phyloP scores from a whole-genome alignment of 768 basidiomycete genomes.

The Boletus vermiculosoides region DNA sequence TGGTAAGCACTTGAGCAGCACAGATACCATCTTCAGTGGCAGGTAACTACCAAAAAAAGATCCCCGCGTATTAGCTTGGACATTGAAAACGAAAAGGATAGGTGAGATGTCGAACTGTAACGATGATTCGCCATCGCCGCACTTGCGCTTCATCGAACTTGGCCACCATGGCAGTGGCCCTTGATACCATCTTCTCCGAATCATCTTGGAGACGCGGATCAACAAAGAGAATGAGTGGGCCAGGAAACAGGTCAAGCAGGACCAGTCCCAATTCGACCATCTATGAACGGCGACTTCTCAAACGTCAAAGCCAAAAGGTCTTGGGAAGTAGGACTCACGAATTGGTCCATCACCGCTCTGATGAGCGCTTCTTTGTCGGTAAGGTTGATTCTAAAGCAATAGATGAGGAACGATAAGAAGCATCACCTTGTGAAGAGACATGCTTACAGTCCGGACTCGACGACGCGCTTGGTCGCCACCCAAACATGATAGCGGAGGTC shows the following conservation, averaged over 20 bases:
- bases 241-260: constrained; percentile 43
- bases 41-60: constrained; percentile 44
- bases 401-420: background rate
- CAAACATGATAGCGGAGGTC: constrained; percentile 36
- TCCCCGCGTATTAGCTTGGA: background rate
- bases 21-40: constrained; percentile 54
- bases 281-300: constrained; percentile 31
- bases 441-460: constrained; percentile 27
- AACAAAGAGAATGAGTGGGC: constrained; percentile 50
- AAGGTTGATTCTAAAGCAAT: constrained; percentile 9
- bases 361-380: constrained; percentile 18
- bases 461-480: constrained; percentile 32
- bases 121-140: constrained; percentile 40
- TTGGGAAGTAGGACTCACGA: constrained; percentile 27
- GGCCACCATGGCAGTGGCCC: constrained; percentile 41
- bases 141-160: constrained; percentile 44
- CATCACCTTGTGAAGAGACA: background rate
- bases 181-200: constrained; percentile 38
- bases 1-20: constrained; percentile 44
- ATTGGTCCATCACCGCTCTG: constrained; percentile 26
- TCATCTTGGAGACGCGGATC: constrained; percentile 47
- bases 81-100: background rate
- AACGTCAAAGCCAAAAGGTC: background rate
- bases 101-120: constrained; percentile 41
- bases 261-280: constrained; percentile 49